A percentile compares a stretch with the other conserved stretches of the same genome.
Evolutionary conservation across 2,329 filamentous ascomycete genomes (phyloP).

Genomic region (Monosporascus sp.): DNA sequence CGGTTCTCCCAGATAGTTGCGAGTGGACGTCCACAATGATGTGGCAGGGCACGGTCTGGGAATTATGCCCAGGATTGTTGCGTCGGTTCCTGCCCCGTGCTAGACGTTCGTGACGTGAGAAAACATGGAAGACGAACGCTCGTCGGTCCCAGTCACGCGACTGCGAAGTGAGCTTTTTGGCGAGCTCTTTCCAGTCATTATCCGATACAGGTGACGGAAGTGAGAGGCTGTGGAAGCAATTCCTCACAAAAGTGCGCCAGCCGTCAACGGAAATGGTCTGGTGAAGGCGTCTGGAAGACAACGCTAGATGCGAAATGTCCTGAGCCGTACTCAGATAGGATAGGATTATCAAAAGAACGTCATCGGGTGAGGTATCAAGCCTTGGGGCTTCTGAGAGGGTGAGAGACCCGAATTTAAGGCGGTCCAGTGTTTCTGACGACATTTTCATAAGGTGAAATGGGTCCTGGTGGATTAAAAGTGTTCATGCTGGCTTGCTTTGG

Average conservation of each 20-base stretch:
- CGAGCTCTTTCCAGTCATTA: slow-evolving; percentile 28
- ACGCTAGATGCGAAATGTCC: slow-evolving; percentile 38
- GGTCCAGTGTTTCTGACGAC: neutral
- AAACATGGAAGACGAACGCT: slow-evolving; percentile 34
- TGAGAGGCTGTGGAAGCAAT: slow-evolving; percentile 37
- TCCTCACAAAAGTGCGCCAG: slow-evolving; percentile 46
- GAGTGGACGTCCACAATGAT: slow-evolving; percentile 42
- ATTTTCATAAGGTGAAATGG: too few relatives aligned
- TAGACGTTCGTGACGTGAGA: slow-evolving; percentile 6
- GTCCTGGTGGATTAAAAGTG: too few relatives aligned
- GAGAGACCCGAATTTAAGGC: slow-evolving; percentile 9
- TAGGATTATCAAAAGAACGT: slow-evolving; percentile 45
- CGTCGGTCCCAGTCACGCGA: slow-evolving; percentile 50
- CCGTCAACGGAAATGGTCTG: slow-evolving; percentile 35
- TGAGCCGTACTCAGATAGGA: slow-evolving; percentile 42
- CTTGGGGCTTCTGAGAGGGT: slow-evolving; percentile 15
- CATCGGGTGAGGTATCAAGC: slow-evolving; percentile 42
- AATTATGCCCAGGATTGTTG: slow-evolving; percentile 1
- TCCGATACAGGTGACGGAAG: slow-evolving; percentile 21
- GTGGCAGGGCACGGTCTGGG: slow-evolving; percentile 37
- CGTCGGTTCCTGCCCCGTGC: neutral
- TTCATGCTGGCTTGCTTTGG: too few relatives aligned
- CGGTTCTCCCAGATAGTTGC: slow-evolving; percentile 23
- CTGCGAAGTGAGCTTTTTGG: slow-evolving; percentile 44
- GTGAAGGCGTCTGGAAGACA: slow-evolving; percentile 34